Percentiles rank a stretch among this genome's conserved stretches.
These are phyloP conservation scores for Geotrichum restrictum DNA, from an alignment of 1,139 yeast genomes.

Conservation along the genomic window DNA sequence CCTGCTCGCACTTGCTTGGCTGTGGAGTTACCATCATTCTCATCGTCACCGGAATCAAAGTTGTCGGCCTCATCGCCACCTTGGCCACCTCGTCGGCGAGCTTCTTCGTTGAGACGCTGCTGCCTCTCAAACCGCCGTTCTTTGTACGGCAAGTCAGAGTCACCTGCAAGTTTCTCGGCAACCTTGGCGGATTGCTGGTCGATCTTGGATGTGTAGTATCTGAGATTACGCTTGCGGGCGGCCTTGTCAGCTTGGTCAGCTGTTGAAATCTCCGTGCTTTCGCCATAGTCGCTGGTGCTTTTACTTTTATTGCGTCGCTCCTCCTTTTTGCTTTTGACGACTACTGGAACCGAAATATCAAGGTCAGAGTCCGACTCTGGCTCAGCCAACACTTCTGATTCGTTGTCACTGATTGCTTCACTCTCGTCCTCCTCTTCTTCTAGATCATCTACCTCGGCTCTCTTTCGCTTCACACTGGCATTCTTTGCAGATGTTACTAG, in stretches of 20 bases:
- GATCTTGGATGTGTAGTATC: conserved; percentile 95
- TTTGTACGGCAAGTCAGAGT: conserved; percentile 85
- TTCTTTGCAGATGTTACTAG: conserved; percentile 21
- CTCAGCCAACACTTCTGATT: conserved; percentile 33
- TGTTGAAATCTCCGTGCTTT: conserved; percentile 58
- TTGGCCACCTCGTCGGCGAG: conserved; percentile 70
- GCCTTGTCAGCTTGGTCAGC: conserved; percentile 84
- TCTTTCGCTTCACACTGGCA: conserved; percentile 16
- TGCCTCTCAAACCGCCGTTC: conserved; percentile 88
- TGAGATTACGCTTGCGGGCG: conserved; percentile 73
- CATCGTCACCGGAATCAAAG: conserved; percentile 48
- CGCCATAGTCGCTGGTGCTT: conserved; percentile 54
- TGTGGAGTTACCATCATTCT: conserved; percentile 21
- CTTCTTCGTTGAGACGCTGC: conserved; percentile 81
- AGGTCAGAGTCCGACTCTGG: conserved; percentile 33
- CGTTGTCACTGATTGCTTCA: conserved; percentile 16
- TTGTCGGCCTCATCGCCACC: conserved; percentile 54
- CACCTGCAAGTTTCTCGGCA: conserved; percentile 60
- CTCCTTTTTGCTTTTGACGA: conserved; percentile 28
- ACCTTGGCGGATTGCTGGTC: conserved; percentile 64
- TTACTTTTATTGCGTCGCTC: conserved; percentile 21
- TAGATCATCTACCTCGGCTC: conserved; percentile 27
- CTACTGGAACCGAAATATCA: conserved; percentile 50
- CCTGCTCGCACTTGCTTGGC: conserved; percentile 40
- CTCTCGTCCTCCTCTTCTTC: conserved; percentile 29